These are phyloP conservation scores for Tuber indicum DNA, from an alignment of 495 filamentous ascomycete genomes.

Conservation along the genomic window DNA sequence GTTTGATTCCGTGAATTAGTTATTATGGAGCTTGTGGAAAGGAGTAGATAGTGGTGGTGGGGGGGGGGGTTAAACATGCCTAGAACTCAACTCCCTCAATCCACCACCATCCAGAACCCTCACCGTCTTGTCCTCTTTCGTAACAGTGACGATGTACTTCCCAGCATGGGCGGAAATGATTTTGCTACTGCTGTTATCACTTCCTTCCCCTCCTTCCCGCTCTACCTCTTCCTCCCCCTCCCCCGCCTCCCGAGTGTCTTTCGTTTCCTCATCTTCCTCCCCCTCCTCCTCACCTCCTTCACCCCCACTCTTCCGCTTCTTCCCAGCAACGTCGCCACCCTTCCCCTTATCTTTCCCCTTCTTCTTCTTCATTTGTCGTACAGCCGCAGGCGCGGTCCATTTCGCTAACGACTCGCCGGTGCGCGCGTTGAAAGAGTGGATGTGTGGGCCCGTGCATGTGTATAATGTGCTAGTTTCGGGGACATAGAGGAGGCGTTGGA, in stretches of 20 bases:
- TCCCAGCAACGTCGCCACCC: background rate
- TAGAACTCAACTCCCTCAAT: conserved; percentile 61
- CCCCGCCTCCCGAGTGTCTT: conserved; percentile 19
- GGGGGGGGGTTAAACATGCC: conserved; percentile 48
- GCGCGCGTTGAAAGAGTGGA: conserved; percentile 31
- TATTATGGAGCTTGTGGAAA: background rate
- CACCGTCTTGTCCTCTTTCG: conserved; percentile 82
- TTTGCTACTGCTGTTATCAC: conserved; percentile 29
- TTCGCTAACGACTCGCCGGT: conserved; percentile 22
- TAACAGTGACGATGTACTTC: conserved; percentile 65
- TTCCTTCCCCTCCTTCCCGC: conserved; percentile 8
- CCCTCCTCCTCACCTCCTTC: background rate
- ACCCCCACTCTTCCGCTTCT: background rate
- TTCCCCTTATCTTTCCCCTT: conserved; percentile 12
- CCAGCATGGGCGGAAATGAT: conserved; percentile 49
- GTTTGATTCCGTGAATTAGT: conserved; percentile 10
- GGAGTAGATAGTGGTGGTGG: too few species aligned
- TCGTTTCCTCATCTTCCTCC: conserved; percentile 14
- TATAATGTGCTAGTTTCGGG: conserved; percentile 22
- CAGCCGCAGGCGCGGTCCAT: conserved; percentile 32
- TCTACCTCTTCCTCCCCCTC: conserved; percentile 23
- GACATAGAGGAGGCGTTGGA: conserved; percentile 32
- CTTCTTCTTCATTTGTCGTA: conserved; percentile 7
- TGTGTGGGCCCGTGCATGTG: conserved; percentile 13
- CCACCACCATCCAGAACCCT: conserved; percentile 66